Percentiles rank a stretch among this genome's conserved stretches.
These are phyloP conservation scores for Thelephora terrestris DNA, from an alignment of 1,284 basidiomycete genomes.

Conservation along the genomic window DNA sequence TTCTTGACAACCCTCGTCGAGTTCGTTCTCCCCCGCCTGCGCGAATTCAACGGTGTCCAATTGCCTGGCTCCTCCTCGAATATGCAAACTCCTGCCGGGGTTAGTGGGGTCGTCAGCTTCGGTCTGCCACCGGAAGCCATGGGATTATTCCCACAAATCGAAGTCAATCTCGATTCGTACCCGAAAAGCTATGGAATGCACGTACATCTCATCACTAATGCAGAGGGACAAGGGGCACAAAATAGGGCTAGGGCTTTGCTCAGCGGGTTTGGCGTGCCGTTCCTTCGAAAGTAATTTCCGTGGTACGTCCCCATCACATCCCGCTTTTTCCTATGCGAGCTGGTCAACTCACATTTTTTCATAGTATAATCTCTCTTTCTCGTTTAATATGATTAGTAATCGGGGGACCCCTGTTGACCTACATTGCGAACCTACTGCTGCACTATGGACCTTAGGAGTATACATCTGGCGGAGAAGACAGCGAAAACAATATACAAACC, in stretches of 20 bases:
- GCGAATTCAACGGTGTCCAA: constrained; percentile 81
- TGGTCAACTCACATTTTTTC: no score
- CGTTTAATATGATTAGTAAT: no score
- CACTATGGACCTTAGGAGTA: no score
- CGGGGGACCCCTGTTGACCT: no score
- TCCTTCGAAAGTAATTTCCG: constrained; percentile 32
- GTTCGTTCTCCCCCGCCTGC: constrained; percentile 88
- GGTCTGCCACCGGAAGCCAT: constrained; percentile 82
- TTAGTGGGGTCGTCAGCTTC: constrained; percentile 82
- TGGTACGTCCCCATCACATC: no score
- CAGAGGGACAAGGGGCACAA: constrained; percentile 75
- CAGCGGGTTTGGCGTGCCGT: constrained; percentile 87
- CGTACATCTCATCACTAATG: constrained; percentile 84
- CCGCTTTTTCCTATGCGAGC: no score
- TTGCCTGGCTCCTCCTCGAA: constrained; percentile 58
- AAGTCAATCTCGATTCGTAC: constrained; percentile 86
- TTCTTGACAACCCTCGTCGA: constrained; percentile 86
- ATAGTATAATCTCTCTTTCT: no score
- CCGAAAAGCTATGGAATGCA: constrained; percentile 82
- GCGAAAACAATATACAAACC: constrained; percentile 5
- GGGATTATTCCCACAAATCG: constrained; percentile 89
- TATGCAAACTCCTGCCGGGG: constrained; percentile 62
- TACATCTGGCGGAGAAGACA: no score
- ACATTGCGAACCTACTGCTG: no score
- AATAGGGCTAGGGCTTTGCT: constrained; percentile 76